Evolutionary conservation across 108 stramenopile genomes (phyloP).

Genomic region (Seminavis robusta): DNA sequence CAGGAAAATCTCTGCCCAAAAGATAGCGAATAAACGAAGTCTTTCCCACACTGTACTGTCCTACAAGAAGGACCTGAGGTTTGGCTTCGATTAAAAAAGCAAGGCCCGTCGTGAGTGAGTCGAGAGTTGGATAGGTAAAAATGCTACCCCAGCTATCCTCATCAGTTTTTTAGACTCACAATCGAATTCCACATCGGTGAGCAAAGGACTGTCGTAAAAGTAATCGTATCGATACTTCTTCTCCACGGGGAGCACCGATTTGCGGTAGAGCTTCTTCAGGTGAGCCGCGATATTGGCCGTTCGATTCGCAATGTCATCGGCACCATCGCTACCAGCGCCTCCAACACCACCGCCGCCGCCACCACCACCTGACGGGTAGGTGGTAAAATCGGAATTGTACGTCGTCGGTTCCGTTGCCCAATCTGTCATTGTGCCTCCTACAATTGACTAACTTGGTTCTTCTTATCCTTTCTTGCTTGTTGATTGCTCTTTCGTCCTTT

Average conservation of each 20-base stretch:
- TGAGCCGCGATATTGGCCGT: slow-evolving; percentile 44
- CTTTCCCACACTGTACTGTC: slow-evolving; percentile 98
- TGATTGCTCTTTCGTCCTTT: too few relatives aligned
- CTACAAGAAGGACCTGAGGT: slow-evolving; percentile 94
- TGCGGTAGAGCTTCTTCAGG: slow-evolving; percentile 80
- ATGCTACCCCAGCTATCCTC: background rate
- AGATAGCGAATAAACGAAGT: slow-evolving; percentile 88
- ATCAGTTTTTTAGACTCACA: slow-evolving; percentile 24
- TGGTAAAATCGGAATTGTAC: too few relatives aligned
- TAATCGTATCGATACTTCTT: slow-evolving; percentile 81
- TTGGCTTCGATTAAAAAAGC: slow-evolving; percentile 55
- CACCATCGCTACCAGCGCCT: slow-evolving; percentile 1
- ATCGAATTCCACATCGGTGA: slow-evolving; percentile 88
- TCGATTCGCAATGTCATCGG: slow-evolving; percentile 40
- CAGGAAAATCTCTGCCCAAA: slow-evolving; percentile 85
- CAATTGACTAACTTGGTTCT: background rate
- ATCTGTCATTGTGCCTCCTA: slow-evolving; percentile 1
- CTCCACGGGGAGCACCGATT: slow-evolving; percentile 74
- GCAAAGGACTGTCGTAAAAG: slow-evolving; percentile 81
- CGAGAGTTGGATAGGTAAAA: background rate
- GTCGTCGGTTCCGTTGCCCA: slow-evolving; percentile 20
- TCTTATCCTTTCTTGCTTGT: too few relatives aligned
- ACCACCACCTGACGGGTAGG: too few relatives aligned
- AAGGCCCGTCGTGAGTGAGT: slow-evolving; percentile 1
- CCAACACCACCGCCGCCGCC: too few relatives aligned